phyloP scores from a whole-genome alignment of 176 grass and related monocot genomes.

The Phoenix roebelenii region DNA sequence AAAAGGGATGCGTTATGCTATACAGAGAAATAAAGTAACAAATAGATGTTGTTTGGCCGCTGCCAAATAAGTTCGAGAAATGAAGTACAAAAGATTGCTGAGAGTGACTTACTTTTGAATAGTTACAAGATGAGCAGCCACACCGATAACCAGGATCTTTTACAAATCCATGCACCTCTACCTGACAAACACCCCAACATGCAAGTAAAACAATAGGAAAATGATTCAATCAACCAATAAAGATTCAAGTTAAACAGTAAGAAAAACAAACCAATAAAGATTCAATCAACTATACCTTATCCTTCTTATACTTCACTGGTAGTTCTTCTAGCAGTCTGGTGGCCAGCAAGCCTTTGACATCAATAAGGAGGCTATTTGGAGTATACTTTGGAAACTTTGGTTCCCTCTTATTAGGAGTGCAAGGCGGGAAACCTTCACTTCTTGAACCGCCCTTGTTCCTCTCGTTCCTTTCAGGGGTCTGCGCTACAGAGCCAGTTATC shows the following conservation, averaged over 20 bases:
- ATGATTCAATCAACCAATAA: neutral
- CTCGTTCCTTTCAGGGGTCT: too few species aligned
- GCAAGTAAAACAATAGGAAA: neutral
- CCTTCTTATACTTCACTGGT: neutral
- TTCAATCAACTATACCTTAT: neutral
- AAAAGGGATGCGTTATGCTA: too few species aligned
- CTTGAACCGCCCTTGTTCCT: too few species aligned
- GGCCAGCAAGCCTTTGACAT: constrained; percentile 3
- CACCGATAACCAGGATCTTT: constrained; percentile 32
- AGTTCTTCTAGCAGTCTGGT: constrained; percentile 1
- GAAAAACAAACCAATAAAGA: neutral
- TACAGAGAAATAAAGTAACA: neutral
- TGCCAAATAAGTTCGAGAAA: neutral
- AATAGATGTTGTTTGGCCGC: too few species aligned
- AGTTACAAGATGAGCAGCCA: constrained; percentile 36
- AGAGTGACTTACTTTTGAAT: constrained; percentile 26
- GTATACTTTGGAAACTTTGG: too few species aligned
- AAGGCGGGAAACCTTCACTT: too few species aligned
- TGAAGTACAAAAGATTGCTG: neutral
- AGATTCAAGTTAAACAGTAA: neutral
- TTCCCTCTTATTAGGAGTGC: too few species aligned
- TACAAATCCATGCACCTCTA: constrained; percentile 29
- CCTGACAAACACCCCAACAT: constrained; percentile 9
- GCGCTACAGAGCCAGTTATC: too few species aligned
- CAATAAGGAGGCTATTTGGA: neutral